Evolutionary conservation across 1,284 basidiomycete species (phyloP), one percentile per base, ranked within the genome.

Genomic region (Puccinia hordei): DNA sequence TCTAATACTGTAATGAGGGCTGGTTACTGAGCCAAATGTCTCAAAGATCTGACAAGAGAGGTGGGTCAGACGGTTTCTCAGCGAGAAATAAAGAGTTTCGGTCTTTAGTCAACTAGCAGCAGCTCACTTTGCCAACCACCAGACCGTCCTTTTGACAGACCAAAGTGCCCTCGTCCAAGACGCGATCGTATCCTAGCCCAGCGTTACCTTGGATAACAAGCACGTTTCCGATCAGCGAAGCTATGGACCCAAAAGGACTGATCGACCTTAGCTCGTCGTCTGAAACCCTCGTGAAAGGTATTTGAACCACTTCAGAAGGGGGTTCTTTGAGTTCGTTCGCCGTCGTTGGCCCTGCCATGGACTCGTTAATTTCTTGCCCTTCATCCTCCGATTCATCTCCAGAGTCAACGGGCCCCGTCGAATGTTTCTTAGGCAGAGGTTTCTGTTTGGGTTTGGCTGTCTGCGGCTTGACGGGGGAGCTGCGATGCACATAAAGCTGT

Each of bases 1-100:
- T n/a, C 72, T 74, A n/a, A 74, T 65, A 30, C 78, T 80, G n/a
- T 80, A 80, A 35, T 80, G 61, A 10, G 78, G 78, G 44, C 65
- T 61, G 33, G 69, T 80, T 22, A 80, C 78, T 19, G 78, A 69
- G 59, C 78, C 78, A 55, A 80, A 80, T 9, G 78, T 80, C 53
- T 80, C 78, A 35, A 80, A 80, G 19, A 80, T 72, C 78, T 80
- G 27, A 41, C 53, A 24, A 57, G 46, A 63, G 33, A 63, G 22
- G 41, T 41, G n/a, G 22, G 19, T 65, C n/a, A 19, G 10, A n/a
- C 24, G 33, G 49, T 24, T 44, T 33, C 4, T 41, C 38, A 41
- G 24, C 55, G 4, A 44, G 2, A 41, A 41, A 41, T 12, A 41
- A 41, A 41, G 38, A 12, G 38, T 41, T 41, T 24, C 1, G 27